These are phyloP conservation scores for Tarenaya hassleriana DNA, from an alignment of 345 rosid genomes.

Conservation along the genomic window DNA sequence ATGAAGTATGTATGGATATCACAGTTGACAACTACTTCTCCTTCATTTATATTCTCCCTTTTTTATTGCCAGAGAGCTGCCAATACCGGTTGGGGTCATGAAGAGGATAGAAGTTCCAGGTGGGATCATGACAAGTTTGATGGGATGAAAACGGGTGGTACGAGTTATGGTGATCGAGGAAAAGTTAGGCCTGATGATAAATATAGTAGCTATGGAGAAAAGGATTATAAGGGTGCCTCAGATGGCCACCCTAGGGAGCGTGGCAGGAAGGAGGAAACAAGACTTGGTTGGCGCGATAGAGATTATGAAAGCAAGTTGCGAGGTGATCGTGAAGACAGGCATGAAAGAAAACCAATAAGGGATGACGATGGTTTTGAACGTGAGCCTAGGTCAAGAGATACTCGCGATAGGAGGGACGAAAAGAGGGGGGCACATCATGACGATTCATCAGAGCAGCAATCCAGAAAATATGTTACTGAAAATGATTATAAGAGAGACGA, in stretches of 20 bases:
- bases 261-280: slow-evolving; percentile 32
- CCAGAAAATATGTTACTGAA: slow-evolving; percentile 33
- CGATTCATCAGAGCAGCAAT: slow-evolving; percentile 24
- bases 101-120: slow-evolving; percentile 48
- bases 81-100: slow-evolving; percentile 79
- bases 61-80: slow-evolving; percentile 62
- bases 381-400: slow-evolving; percentile 29
- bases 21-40: background rate
- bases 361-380: slow-evolving; percentile 4
- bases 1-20: background rate
- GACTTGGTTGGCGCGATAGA: slow-evolving; percentile 23
- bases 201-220: slow-evolving; percentile 25
- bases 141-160: slow-evolving; percentile 37
- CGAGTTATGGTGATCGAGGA: slow-evolving; percentile 31
- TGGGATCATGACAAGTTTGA: slow-evolving; percentile 76
- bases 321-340: slow-evolving; percentile 19
- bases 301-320: slow-evolving; percentile 18
- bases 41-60: slow-evolving; percentile 13
- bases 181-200: slow-evolving; percentile 21
- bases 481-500: slow-evolving; percentile 34
- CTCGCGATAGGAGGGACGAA: slow-evolving; percentile 28
- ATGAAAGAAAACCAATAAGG: slow-evolving; percentile 24
- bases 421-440: slow-evolving; percentile 31
- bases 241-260: slow-evolving; percentile 24
- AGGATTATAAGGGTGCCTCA: slow-evolving; percentile 23